These are phyloP conservation scores for Lasiosphaeria miniovina DNA, from an alignment of 495 filamentous ascomycete species.

Conservation along the genomic window DNA sequence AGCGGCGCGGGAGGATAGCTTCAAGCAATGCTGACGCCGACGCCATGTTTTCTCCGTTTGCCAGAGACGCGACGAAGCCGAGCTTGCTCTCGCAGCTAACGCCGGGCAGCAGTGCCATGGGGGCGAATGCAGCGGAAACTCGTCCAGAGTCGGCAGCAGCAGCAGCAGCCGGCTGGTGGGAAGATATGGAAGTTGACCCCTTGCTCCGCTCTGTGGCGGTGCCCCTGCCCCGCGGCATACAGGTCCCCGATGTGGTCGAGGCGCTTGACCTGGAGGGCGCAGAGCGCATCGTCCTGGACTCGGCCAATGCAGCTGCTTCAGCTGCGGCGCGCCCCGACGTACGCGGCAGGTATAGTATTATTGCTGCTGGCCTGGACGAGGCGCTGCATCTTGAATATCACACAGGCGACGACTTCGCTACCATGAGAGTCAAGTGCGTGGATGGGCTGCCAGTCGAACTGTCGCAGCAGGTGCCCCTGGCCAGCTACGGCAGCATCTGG, in stretches of 20 bases:
- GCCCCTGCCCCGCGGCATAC: conserved; percentile 33
- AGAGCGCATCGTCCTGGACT: conserved; percentile 56
- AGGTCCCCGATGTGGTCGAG: conserved; percentile 49
- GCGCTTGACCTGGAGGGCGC: conserved; percentile 34
- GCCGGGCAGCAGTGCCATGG: no score
- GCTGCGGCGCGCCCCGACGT: conserved; percentile 39
- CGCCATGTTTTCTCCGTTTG: conserved; percentile 4
- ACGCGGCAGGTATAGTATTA: conserved; percentile 64
- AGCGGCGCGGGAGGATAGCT: conserved; percentile 20
- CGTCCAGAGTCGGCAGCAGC: no score
- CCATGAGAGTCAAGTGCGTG: conserved; percentile 18
- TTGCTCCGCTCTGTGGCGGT: conserved; percentile 29
- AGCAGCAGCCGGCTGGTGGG: conserved; percentile 21
- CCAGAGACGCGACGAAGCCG: conserved; percentile 23
- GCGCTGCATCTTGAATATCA: conserved; percentile 54
- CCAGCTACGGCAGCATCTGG: conserved; percentile 49
- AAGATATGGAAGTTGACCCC: conserved; percentile 26
- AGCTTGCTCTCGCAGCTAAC: conserved; percentile 26
- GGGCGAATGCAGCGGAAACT: no score
- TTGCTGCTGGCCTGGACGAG: conserved; percentile 56
- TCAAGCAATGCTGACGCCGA: conserved; percentile 14
- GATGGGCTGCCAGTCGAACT: conserved; percentile 8
- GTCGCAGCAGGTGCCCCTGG: conserved; percentile 31
- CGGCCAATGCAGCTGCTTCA: conserved; percentile 43
- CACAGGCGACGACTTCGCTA: conserved; percentile 39